Base-by-base conservation (phyloP, 768 basidiomycete species). In the Mycena olivaceomarginata region DNA sequence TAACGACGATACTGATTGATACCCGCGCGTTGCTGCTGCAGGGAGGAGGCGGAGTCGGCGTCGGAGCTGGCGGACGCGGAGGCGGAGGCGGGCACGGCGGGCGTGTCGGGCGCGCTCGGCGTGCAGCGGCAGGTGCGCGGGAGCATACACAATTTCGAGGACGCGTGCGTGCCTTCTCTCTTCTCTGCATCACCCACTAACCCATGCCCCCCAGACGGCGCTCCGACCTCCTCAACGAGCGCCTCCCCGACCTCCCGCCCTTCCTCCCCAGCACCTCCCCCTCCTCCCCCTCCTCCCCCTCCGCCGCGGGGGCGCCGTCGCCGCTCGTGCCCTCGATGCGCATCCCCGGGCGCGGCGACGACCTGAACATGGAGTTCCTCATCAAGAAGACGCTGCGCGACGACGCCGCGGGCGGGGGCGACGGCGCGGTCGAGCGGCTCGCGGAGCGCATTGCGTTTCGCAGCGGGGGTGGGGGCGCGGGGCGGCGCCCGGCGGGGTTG, bases 11-110 rank as follows among this genome's bases (percentile, higher is more conserved):
- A 10, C 13, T n/a, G n/a, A n/a, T n/a, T n/a, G n/a, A 0, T 20
- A n/a, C 20, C 1, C 25, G n/a, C n/a, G n/a, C n/a, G n/a, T n/a
- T n/a, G n/a, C n/a, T n/a, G 8, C 56, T 15, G 78, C 77, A 95
- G 94, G 83, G 94, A 96, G 82, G 95, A 95, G 82, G 90, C 95
- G 0, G 95, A 96, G 86, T 94, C 92, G 75, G 93, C 92, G 4
- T 92, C 95, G 3, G 95, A 96, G 82, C 87, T 96, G 18, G 85
- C 87, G 46, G 86, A 87, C 67, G 87, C 82, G 57, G 75, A 79
- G 39, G 67, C 80, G 16, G 72, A 79, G 48, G 83, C 81, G 37
- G 43, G n/a, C n/a, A n/a, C 83, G 31, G 43, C 83, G 31, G 84
- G 85, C 46, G 81, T 80, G 12, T 84, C 87, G 10, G 92, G 94